phyloP scores from a whole-genome alignment of 176 grass and related monocot genomes.

The Rhipidocladum racemiflorum region DNA sequence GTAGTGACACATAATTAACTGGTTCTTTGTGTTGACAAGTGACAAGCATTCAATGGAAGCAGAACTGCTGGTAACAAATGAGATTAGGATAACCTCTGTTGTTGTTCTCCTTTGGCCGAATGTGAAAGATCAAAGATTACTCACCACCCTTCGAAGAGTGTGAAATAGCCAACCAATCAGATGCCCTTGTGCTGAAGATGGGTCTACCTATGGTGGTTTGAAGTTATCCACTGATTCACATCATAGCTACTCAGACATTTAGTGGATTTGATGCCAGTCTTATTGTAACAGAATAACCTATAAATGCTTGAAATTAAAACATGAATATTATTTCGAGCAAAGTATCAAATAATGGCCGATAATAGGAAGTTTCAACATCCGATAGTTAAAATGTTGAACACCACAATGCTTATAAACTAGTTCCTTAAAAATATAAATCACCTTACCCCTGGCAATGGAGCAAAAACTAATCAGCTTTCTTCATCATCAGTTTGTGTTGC shows the following conservation, averaged over 20 bases:
- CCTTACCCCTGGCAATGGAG: slow-evolving; percentile 34
- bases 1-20: neutral
- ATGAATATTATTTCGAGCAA: neutral
- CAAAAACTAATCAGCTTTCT: slow-evolving; percentile 56
- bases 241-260: neutral
- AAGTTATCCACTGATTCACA: neutral
- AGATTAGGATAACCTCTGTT: neutral
- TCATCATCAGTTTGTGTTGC: slow-evolving; percentile 65
- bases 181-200: neutral
- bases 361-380: neutral
- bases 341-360: neutral
- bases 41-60: neutral
- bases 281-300: slow-evolving; percentile 13
- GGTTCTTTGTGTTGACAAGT: neutral
- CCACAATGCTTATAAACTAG: neutral
- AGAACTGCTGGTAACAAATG: neutral
- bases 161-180: neutral
- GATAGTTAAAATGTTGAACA: neutral
- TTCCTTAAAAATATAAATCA: slow-evolving; percentile 6
- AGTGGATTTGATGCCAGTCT: neutral
- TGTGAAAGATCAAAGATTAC: neutral
- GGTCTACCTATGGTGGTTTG: neutral
- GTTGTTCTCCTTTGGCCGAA: neutral
- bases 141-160: neutral
- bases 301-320: neutral